These are phyloP conservation scores for Rhododendron ovatum DNA, from an alignment of 148 eudicot species.

Conservation along the genomic window DNA sequence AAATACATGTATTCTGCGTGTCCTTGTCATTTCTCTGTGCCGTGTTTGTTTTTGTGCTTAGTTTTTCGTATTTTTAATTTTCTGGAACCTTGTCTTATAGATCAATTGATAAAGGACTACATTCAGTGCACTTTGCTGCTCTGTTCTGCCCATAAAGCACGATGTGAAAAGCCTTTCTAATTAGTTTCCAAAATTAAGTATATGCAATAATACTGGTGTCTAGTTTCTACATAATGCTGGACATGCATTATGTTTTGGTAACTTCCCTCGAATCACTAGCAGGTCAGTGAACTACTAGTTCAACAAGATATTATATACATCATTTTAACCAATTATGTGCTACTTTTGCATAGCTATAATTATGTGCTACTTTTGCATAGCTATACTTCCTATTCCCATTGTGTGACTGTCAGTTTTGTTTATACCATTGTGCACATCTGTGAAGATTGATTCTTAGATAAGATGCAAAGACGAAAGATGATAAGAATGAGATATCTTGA, in stretches of 20 bases:
- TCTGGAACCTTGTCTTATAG: too few species aligned
- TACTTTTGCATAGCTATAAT: background rate
- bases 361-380: too few species aligned
- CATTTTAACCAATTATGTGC: background rate
- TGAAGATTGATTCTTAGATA: background rate
- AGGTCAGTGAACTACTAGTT: background rate
- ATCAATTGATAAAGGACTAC: too few species aligned
- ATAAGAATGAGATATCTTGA: too few species aligned
- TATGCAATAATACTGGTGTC: background rate
- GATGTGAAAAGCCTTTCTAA: too few species aligned
- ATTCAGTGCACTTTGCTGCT: too few species aligned
- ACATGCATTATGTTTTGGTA: background rate
- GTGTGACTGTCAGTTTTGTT: background rate
- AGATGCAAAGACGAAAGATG: too few species aligned
- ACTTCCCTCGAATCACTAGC: background rate
- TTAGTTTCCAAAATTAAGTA: background rate
- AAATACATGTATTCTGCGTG: too few species aligned
- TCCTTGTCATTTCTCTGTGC: too few species aligned
- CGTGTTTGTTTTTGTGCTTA: too few species aligned
- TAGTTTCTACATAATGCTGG: background rate
- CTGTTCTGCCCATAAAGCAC: background rate
- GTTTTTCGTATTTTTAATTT: too few species aligned
- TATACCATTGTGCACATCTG: background rate
- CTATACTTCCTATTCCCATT: background rate
- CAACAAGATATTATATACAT: background rate